Percentiles rank a stretch among this genome's conserved stretches.
Evolutionary conservation across 2,329 filamentous ascomycete species (phyloP).

Genomic region (Fusarium lateritium): DNA sequence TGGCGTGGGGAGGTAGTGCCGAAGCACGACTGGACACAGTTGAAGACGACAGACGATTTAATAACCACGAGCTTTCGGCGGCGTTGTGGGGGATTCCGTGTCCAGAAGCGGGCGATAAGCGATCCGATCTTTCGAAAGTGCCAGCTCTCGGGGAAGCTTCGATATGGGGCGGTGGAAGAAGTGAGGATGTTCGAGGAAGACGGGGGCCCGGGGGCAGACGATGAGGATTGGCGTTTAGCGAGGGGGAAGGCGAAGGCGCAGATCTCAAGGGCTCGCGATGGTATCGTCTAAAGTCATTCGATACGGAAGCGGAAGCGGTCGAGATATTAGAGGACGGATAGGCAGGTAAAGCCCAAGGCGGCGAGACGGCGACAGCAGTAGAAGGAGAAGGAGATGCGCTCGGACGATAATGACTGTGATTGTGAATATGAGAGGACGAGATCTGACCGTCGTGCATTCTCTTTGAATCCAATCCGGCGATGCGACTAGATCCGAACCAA

Average conservation of each 20-base stretch:
- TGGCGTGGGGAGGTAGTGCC: conserved; percentile 50
- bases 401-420: conserved; percentile 29
- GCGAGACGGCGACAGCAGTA: conserved; percentile 45
- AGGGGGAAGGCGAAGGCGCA: conserved; percentile 36
- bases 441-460: conserved; percentile 50
- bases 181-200: conserved; percentile 61
- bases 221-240: conserved; percentile 45
- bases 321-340: conserved; percentile 16
- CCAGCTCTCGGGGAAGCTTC: conserved; percentile 42
- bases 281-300: conserved; percentile 41
- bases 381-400: conserved; percentile 40
- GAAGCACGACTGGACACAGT: conserved; percentile 65
- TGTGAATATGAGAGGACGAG: conserved; percentile 37
- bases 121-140: conserved; percentile 36
- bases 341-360: conserved; percentile 41
- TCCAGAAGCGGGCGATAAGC: conserved; percentile 37
- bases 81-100: conserved; percentile 51
- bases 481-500: conserved; percentile 43
- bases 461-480: conserved; percentile 41
- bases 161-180: conserved; percentile 58
- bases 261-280: conserved; percentile 41
- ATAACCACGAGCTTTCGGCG: conserved; percentile 62
- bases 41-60: conserved; percentile 69
- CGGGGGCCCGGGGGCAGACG: conserved; percentile 52
- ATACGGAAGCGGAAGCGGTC: conserved; percentile 34